Conservation (phyloP, 169 alveolate genomes). For the Plasmodium falciparum region DNA sequence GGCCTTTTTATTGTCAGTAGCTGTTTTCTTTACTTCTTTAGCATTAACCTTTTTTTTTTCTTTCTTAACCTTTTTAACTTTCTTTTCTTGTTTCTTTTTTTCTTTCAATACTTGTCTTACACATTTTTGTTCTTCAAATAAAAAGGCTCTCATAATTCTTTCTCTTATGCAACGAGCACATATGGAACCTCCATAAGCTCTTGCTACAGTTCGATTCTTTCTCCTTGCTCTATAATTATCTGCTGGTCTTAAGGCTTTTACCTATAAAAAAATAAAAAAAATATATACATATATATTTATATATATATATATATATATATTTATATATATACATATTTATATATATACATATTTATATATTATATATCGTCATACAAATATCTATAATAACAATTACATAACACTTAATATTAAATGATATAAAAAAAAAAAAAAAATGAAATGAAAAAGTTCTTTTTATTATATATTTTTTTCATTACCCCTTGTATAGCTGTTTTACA, state of each 20-base stretch:
- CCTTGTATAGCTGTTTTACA: slow-evolving; percentile 86
- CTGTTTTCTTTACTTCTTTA: slow-evolving; percentile 40
- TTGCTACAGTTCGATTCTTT: slow-evolving; percentile 90
- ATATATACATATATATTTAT: neutral
- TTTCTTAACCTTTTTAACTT: slow-evolving; percentile 76
- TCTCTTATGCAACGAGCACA: slow-evolving; percentile 90
- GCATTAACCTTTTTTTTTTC: slow-evolving; percentile 53
- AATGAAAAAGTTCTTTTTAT: neutral
- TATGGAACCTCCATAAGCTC: slow-evolving; percentile 93
- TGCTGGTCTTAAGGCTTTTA: slow-evolving; percentile 86
- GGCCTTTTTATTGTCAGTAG: slow-evolving; percentile 12
- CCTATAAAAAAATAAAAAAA: slow-evolving; percentile 35
- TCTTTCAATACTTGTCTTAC: slow-evolving; percentile 88
- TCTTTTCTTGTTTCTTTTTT: slow-evolving; percentile 79
- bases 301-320: neutral
- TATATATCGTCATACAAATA: neutral
- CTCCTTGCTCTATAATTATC: slow-evolving; percentile 81
- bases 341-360: neutral
- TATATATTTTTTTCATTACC: slow-evolving; percentile 41
- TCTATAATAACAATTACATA: neutral
- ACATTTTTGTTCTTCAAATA: slow-evolving; percentile 92
- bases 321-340: neutral
- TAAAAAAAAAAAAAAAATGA: too few species aligned
- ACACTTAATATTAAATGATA: too few species aligned
- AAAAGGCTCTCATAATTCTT: slow-evolving; percentile 93